phyloP scores from a whole-genome alignment of 2,329 filamentous ascomycete genomes.

The Zymoseptoria passerinii region DNA sequence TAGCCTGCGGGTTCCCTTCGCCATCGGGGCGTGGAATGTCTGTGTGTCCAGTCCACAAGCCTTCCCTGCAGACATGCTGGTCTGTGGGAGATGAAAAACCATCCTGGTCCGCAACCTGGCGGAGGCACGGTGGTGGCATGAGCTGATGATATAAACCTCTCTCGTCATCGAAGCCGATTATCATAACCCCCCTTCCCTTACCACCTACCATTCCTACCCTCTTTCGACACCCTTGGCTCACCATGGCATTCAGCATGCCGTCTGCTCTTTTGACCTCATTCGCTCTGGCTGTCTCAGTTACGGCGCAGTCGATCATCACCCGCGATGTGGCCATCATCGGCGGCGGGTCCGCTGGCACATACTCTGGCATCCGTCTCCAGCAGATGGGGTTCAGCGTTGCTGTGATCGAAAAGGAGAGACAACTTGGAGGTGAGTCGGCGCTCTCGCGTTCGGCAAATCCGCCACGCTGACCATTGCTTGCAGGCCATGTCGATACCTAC shows the following conservation, averaged over 20 bases:
- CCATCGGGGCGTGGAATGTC: background rate
- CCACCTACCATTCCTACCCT: background rate
- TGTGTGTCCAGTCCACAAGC: background rate
- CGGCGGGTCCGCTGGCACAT: conserved; percentile 35
- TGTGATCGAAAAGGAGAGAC: conserved; percentile 32
- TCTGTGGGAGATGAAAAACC: background rate
- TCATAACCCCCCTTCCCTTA: background rate
- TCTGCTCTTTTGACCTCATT: background rate
- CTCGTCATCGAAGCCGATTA: background rate
- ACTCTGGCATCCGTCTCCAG: conserved; percentile 33
- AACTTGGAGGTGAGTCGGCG: conserved; percentile 28
- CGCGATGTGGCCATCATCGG: conserved; percentile 34
- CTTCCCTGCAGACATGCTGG: background rate
- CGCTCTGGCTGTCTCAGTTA: background rate
- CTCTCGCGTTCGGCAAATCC: too few species aligned
- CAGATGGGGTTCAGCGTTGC: conserved; percentile 31
- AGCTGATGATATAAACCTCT: background rate
- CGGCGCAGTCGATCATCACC: background rate
- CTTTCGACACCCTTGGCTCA: background rate
- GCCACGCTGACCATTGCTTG: background rate
- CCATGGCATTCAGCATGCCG: background rate
- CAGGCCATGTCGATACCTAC: conserved; percentile 44
- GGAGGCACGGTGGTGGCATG: background rate
- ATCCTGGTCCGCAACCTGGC: background rate
- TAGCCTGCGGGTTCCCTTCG: background rate